Base-by-base conservation (phyloP, 1,284 basidiomycete species). In the Moesziomyces sp. region DNA sequence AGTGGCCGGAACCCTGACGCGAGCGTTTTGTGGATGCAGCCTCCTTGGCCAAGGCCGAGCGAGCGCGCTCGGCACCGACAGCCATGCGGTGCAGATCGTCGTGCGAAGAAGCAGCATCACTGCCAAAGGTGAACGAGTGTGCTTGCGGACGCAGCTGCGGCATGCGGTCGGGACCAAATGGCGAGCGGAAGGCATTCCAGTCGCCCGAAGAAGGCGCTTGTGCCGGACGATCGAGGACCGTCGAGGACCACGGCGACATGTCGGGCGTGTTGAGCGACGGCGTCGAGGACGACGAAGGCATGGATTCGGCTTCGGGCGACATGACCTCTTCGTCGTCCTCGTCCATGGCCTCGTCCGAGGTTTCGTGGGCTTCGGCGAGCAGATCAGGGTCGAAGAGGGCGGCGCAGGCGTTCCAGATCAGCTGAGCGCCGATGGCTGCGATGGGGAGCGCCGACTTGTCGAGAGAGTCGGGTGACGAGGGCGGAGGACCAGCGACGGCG, bases 401-500 rank as follows among this genome's bases (percentile, higher is more conserved):
- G 16, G 79, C 67, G 46, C 76, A 79, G 1, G 77, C 74, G 10
- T 65, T 64, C 79, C 81, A 82, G 49, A 82, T 61, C n/a, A 81
- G 67, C 66, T 83, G 81, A 3, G 78, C 81, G 18, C 79, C 79
- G 19, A 83, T 75, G 4, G 56, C 69, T 8, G 79, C 76, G 14
- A 83, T 74, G 13, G 79, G 71, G 26, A 81, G 62, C 13, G 74
- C 78, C 1, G 80, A 82, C 52, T 68, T 71, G 46, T 83, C 79
- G 11, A 80, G 52, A 14, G 79, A 76, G 46, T 51, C 65, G 16
- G 79, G 79, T 16, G 77, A 79, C 16, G 77, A 77, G 2, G 79
- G 79, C 3, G 76, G 73, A 24, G 79, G 73, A 34, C 53, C 71
- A 7, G 55, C 42, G n/a, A 57, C 49, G 38, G 59, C 55, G 11